Evolutionary conservation across 2,329 filamentous ascomycete species (phyloP).

Genomic region (Aspergillus sp.): DNA sequence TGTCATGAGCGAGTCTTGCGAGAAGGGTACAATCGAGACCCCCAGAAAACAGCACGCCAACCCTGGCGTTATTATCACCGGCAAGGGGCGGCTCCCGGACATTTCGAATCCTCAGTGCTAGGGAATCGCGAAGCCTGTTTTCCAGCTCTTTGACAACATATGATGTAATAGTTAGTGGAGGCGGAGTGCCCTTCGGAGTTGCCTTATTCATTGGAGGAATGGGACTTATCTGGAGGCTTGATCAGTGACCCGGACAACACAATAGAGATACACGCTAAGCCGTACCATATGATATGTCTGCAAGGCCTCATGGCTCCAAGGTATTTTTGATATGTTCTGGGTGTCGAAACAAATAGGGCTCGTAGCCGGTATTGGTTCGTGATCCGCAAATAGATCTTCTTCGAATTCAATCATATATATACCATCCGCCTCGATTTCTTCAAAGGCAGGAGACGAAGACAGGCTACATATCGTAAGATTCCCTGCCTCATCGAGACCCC

Average conservation of each 20-base stretch:
- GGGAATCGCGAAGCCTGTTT: slow-evolving; percentile 58
- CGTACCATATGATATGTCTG: slow-evolving; percentile 26
- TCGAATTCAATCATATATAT: slow-evolving; percentile 68
- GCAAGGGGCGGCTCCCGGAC: slow-evolving; percentile 59
- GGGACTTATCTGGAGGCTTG: slow-evolving; percentile 34
- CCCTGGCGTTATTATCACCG: slow-evolving; percentile 32
- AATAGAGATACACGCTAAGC: not conserved
- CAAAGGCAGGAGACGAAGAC: slow-evolving; percentile 54
- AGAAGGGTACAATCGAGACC: slow-evolving; percentile 90
- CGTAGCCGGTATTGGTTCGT: not conserved
- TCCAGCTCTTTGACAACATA: slow-evolving; percentile 55
- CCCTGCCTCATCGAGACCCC: slow-evolving; percentile 48
- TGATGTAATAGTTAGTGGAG: slow-evolving; percentile 41
- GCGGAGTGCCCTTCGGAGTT: slow-evolving; percentile 29
- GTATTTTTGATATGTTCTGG: slow-evolving; percentile 26
- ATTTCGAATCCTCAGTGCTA: slow-evolving; percentile 63
- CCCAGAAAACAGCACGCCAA: slow-evolving; percentile 89
- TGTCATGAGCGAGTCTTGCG: slow-evolving; percentile 74
- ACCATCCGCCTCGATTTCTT: slow-evolving; percentile 81
- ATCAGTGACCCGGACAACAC: slow-evolving; percentile 8
- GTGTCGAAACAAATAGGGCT: slow-evolving; percentile 11
- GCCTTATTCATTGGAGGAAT: slow-evolving; percentile 48
- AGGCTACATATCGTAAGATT: slow-evolving; percentile 69
- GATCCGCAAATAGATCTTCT: not conserved
- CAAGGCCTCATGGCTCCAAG: slow-evolving; percentile 26